Conservation (phyloP, 257 asterid genomes). For the Nicotiana otophora region DNA sequence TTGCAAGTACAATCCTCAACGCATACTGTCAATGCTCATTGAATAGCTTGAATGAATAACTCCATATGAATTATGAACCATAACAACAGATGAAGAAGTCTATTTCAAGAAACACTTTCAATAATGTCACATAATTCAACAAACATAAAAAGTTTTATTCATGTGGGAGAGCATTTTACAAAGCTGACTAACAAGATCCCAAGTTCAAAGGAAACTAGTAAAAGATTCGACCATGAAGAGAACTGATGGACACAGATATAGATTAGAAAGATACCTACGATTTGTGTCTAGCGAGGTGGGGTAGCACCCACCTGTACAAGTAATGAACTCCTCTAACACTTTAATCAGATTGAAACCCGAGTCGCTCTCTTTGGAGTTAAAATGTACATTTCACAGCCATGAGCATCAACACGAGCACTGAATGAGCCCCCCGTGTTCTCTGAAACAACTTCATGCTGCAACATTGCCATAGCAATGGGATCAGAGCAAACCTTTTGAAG, state of each 20-base stretch:
- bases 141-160: background rate
- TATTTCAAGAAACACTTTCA: background rate
- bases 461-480: background rate
- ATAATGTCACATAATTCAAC: background rate
- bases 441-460: constrained; percentile 69
- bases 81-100: background rate
- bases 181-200: background rate
- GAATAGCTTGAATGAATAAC: background rate
- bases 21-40: background rate
- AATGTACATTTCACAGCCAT: constrained; percentile 67
- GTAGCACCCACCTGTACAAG: constrained; percentile 5
- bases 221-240: background rate
- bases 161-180: background rate
- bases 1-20: background rate
- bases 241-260: background rate
- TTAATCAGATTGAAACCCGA: constrained; percentile 26
- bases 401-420: constrained; percentile 54
- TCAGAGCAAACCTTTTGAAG: background rate
- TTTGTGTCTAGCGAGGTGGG: background rate
- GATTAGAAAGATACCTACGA: background rate
- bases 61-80: background rate
- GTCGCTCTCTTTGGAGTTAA: constrained; percentile 35
- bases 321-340: constrained; percentile 2
- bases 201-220: background rate
- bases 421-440: constrained; percentile 42